Conservation (phyloP, 75 land plant species). For the Adiantum capillusveneris region DNA sequence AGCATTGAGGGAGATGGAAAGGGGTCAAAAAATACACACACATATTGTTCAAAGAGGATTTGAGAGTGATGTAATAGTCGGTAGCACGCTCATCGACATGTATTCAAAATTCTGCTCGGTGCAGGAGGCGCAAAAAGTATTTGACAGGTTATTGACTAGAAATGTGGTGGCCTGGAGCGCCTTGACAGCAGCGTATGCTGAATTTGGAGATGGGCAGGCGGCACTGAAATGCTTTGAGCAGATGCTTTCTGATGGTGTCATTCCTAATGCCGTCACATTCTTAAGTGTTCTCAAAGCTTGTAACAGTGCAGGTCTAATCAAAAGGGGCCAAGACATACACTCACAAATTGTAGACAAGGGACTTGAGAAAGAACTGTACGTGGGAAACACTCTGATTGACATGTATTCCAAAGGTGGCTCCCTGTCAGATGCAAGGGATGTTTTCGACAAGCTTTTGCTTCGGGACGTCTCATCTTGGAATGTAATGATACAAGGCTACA, state of each 20-base stretch:
- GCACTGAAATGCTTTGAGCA: slow-evolving; percentile 22
- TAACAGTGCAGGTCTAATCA: neutral
- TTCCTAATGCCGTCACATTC: slow-evolving; percentile 11
- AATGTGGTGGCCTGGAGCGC: slow-evolving; percentile 38
- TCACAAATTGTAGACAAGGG: neutral
- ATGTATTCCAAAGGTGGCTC: slow-evolving; percentile 14
- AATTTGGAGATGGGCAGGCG: slow-evolving; percentile 15
- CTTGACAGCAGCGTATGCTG: slow-evolving; percentile 34
- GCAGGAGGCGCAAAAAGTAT: slow-evolving; percentile 17
- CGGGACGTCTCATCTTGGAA: slow-evolving; percentile 17
- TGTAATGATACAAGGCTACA: slow-evolving; percentile 13
- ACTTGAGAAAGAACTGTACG: neutral
- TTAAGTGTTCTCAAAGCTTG: neutral
- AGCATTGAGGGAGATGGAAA: neutral
- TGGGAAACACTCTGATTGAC: slow-evolving; percentile 5
- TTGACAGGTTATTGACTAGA: slow-evolving; percentile 22
- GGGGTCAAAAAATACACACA: slow-evolving; percentile 16
- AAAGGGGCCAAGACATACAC: neutral
- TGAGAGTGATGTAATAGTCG: slow-evolving; percentile 7
- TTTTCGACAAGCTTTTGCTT: slow-evolving; percentile 5
- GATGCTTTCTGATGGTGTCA: slow-evolving; percentile 8
- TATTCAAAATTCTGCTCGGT: slow-evolving; percentile 16
- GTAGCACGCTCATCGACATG: slow-evolving; percentile 15
- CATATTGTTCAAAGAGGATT: slow-evolving; percentile 3
- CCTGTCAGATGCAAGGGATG: slow-evolving; percentile 9